Evolutionary conservation across 1,284 basidiomycete species (phyloP).

Genomic region (Austroboletus novae-zelandiae): DNA sequence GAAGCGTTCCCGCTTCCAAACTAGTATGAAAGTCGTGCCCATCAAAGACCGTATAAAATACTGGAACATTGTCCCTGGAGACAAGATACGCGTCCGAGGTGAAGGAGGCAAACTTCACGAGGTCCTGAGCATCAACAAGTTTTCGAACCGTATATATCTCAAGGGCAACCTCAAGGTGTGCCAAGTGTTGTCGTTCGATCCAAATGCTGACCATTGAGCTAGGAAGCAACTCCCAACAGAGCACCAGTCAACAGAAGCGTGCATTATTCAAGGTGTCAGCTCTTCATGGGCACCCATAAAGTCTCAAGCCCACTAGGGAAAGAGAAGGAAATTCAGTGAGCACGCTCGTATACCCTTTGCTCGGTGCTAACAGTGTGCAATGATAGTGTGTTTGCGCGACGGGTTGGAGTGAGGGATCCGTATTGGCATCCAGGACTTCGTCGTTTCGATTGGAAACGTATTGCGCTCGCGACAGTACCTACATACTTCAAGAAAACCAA

Average conservation of each 20-base stretch:
- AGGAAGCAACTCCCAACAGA: constrained; percentile 30
- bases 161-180: constrained; percentile 53
- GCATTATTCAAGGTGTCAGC: constrained; percentile 75
- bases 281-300: constrained; percentile 64
- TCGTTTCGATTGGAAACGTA: constrained; percentile 64
- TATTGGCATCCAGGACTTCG: constrained; percentile 51
- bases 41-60: constrained; percentile 72
- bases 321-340: constrained; percentile 42
- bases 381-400: constrained; percentile 70
- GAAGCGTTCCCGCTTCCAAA: constrained; percentile 33
- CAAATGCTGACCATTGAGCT: constrained; percentile 6
- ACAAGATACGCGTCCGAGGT: constrained; percentile 67
- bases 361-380: constrained; percentile 21
- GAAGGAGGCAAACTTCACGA: constrained; percentile 63
- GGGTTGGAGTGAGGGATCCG: constrained; percentile 58
- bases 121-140: constrained; percentile 68
- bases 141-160: constrained; percentile 69
- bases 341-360: constrained; percentile 37
- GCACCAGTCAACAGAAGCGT: constrained; percentile 45
- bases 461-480: constrained; percentile 63
- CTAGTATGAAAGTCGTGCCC: constrained; percentile 49
- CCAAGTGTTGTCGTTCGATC: constrained; percentile 8
- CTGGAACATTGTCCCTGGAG: constrained; percentile 86
- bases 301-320: constrained; percentile 35
- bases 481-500: constrained; percentile 45